phyloP scores from a whole-genome alignment of 495 filamentous ascomycete genomes.

The Hyaloscypha variabilis region DNA sequence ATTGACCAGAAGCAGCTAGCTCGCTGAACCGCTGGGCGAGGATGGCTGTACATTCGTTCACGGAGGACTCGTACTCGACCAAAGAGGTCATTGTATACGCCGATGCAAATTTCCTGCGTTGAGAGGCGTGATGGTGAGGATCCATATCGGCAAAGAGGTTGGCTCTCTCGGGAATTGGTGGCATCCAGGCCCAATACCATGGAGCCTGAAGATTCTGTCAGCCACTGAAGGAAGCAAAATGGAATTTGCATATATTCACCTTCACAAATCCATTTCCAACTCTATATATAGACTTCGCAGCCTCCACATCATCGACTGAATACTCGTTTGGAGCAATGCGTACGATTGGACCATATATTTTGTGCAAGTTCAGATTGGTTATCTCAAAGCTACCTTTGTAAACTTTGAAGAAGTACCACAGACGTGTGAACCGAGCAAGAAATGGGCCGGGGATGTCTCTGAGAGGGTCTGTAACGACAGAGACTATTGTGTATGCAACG shows the following conservation, averaged over 20 bases:
- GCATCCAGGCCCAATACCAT: constrained; percentile 31
- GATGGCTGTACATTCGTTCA: constrained; percentile 49
- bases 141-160: constrained; percentile 34
- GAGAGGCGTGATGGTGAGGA: constrained; percentile 27
- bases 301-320: constrained; percentile 37
- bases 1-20: constrained; percentile 34
- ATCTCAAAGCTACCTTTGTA: constrained; percentile 42
- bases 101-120: constrained; percentile 38
- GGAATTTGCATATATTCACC: too few species aligned
- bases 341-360: constrained; percentile 48
- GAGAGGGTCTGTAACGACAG: too few species aligned
- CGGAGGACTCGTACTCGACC: constrained; percentile 54
- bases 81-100: constrained; percentile 55
- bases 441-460: constrained; percentile 51
- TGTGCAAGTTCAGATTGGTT: constrained; percentile 47
- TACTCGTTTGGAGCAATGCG: constrained; percentile 52
- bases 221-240: too few species aligned
- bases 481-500: too few species aligned
- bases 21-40: constrained; percentile 46
- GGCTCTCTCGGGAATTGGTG: constrained; percentile 1
- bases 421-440: constrained; percentile 51
- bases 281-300: constrained; percentile 15
- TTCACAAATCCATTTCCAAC: constrained; percentile 6
- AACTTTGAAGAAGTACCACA: constrained; percentile 54
- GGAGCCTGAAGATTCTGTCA: constrained; percentile 22